Evolutionary conservation across 192 early-diverging fungal species (phyloP).

Genomic region (Rhizoclosmatium globosum): DNA sequence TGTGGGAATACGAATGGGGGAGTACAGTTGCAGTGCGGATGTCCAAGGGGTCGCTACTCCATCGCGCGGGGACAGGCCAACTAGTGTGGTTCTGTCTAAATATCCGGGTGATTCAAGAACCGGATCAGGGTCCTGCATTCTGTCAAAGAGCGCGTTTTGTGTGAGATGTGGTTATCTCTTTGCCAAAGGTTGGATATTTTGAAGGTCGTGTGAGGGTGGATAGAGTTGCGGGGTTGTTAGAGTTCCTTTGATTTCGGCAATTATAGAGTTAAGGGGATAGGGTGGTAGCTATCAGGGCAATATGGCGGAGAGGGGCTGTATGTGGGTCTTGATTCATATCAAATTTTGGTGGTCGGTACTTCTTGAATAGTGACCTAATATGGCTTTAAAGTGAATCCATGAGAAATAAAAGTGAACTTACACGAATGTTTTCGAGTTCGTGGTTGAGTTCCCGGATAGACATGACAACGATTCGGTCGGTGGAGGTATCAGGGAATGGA

Average conservation of each 20-base stretch:
- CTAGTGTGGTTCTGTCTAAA: not conserved
- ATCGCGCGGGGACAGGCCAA: not conserved
- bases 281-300: conserved; percentile 69
- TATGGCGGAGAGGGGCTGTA: not conserved
- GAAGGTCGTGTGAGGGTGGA: not conserved
- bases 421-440: not conserved
- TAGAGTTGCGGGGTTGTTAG: not conserved
- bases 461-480: conserved; percentile 38
- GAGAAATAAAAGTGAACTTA: not conserved
- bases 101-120: conserved; percentile 14
- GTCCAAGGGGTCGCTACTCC: not conserved
- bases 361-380: conserved; percentile 8
- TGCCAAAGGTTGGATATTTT: not conserved
- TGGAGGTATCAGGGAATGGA: conserved; percentile 4
- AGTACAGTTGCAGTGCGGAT: not conserved
- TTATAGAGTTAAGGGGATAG: conserved; percentile 61
- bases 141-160: conserved; percentile 15
- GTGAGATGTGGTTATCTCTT: not conserved
- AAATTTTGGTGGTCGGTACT: not conserved
- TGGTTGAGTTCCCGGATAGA: conserved; percentile 27
- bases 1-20: conserved; percentile 48
- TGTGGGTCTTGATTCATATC: no score
- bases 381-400: not conserved
- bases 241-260: conserved; percentile 80
- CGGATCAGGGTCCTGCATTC: not conserved